These are phyloP conservation scores for Leccinum fallax DNA, from an alignment of 1,284 basidiomycete species.

Conservation along the genomic window DNA sequence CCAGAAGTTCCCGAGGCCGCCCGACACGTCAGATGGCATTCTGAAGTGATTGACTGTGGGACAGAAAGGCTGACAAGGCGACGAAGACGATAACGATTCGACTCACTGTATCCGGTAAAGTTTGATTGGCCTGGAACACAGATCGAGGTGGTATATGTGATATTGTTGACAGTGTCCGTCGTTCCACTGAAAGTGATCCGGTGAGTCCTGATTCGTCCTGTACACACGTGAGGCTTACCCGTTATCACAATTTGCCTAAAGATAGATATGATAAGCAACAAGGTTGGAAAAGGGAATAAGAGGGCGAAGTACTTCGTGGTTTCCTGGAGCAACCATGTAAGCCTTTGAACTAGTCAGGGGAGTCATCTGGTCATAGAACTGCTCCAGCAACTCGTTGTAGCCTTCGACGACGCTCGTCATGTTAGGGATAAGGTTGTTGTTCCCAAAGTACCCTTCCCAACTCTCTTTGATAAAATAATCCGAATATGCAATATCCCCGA, in stretches of 20 bases:
- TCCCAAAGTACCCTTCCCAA: constrained; percentile 34
- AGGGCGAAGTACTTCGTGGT: constrained; percentile 18
- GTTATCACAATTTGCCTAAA: constrained; percentile 28
- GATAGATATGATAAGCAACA: not conserved
- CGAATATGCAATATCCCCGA: constrained; percentile 30
- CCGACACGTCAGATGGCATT: constrained; percentile 33
- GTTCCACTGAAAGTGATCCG: constrained; percentile 18
- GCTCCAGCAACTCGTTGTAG: constrained; percentile 28
- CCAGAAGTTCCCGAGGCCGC: constrained; percentile 33
- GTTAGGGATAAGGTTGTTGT: constrained; percentile 30
- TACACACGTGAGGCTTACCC: constrained; percentile 18
- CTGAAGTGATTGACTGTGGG: constrained; percentile 28
- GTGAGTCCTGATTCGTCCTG: not conserved
- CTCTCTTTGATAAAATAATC: constrained; percentile 35
- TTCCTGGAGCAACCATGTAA: constrained; percentile 33
- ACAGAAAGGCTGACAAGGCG: not conserved
- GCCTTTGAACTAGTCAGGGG: constrained; percentile 25
- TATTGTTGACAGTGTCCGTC: constrained; percentile 26
- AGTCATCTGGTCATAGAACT: constrained; percentile 33
- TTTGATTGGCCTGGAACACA: constrained; percentile 31
- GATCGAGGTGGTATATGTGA: constrained; percentile 31
- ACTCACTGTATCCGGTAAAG: constrained; percentile 34
- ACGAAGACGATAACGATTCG: not conserved
- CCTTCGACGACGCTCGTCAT: constrained; percentile 29
- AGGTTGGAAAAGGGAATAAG: not conserved